Base-by-base conservation (phyloP, 2,329 filamentous ascomycete species). In the Calycina marina region DNA sequence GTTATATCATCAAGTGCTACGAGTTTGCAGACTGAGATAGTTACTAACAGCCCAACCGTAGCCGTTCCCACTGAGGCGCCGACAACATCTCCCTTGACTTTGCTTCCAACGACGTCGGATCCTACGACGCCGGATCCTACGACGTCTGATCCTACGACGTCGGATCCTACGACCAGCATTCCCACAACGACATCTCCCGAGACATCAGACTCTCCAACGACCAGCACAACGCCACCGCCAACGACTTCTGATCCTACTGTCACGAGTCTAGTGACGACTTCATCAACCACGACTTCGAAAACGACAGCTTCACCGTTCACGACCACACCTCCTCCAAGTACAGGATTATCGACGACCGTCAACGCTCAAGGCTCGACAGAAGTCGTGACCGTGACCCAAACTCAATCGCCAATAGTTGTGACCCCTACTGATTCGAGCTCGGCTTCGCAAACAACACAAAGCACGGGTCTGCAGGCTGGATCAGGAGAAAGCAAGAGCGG, bases 391-490 rank as follows among this genome's bases (percentile, higher is more conserved):
- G 34, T 38, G 6, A 41, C 38, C 2, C 16, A 31, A 6, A 28
- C 32, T 5, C 8, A 17, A 10, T 24, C 25, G 13, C 14, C 18
- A n/a, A 26, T 14, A 20, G 11, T 32, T 14, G 36, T 32, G 4
- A 30, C 34, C 5, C 32, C 39, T 13, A 41, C 47, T 8, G 18
- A 38, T 2, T 30, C 38, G 6, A 36, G 39, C 2, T 38, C 42
- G 33, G 55, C 29, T 34, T 38, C 45, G 4, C 42, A 53, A 11
- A 41, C 51, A 5, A 29, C 40, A 12, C 18, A 32, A 33, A 41
- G 47, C 11, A 36, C 46, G 12, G 40, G 36, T 1, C 35, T 47
- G 13, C 27, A 16, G 9, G 15, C 17, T 10, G 29, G 25, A 3
- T 33, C 28, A 3, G 35, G 28, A 10, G 15, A 26, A 18, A 47